Evolutionary conservation across 2,329 filamentous ascomycete genomes (phyloP).

Genomic region (Ascochyta fabae): DNA sequence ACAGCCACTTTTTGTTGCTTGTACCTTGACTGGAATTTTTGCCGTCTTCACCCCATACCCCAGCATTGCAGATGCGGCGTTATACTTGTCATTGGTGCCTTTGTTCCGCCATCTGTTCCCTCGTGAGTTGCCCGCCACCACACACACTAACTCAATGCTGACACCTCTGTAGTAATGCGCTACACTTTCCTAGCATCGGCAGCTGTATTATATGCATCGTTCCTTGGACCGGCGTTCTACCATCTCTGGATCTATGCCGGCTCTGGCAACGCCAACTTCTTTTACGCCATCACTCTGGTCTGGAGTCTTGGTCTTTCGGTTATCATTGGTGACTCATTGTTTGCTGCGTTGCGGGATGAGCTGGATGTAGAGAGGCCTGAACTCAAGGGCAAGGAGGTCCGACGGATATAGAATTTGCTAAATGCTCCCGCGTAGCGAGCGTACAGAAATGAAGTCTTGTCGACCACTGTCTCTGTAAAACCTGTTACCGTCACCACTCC

Average conservation of each 20-base stretch:
- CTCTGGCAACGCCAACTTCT: constrained; percentile 98
- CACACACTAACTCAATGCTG: constrained; percentile 1
- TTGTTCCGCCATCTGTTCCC: constrained; percentile 92
- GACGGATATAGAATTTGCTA: constrained; percentile 68
- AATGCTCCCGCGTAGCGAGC: background rate
- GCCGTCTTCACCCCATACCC: constrained; percentile 98
- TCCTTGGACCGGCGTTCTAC: constrained; percentile 93
- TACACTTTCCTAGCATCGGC: constrained; percentile 89
- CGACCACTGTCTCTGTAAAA: background rate
- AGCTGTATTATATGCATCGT: constrained; percentile 83
- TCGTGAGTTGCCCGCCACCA: constrained; percentile 57
- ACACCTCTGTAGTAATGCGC: constrained; percentile 71
- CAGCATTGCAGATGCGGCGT: constrained; percentile 84
- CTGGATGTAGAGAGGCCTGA: constrained; percentile 93
- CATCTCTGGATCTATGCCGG: constrained; percentile 98
- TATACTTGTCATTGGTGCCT: constrained; percentile 83
- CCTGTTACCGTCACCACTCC: background rate
- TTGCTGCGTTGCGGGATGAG: constrained; percentile 88
- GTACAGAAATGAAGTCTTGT: background rate
- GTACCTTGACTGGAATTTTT: constrained; percentile 86
- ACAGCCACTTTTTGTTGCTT: constrained; percentile 86
- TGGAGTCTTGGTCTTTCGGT: constrained; percentile 92
- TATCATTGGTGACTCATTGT: constrained; percentile 84
- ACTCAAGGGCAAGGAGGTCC: constrained; percentile 84
- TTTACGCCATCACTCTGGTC: constrained; percentile 98